Evolutionary conservation across 2,329 filamentous ascomycete genomes (phyloP).

Genomic region (Chaetomium olivaceum): DNA sequence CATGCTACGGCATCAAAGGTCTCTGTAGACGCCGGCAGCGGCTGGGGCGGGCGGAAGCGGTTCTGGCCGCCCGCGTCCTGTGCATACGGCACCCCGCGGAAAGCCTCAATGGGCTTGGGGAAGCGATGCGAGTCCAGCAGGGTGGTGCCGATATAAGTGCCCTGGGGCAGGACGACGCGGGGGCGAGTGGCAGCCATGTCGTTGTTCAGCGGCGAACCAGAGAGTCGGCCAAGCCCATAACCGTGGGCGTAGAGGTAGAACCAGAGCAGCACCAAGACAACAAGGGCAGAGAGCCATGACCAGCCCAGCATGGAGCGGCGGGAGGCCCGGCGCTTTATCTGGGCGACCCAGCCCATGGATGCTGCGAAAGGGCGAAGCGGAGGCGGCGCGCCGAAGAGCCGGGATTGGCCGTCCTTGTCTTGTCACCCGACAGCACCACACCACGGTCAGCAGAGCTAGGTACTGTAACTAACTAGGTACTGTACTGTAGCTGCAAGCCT

Average conservation of each 20-base stretch:
- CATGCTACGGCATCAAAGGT: slow-evolving; percentile 40
- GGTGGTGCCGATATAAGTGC: slow-evolving; percentile 44
- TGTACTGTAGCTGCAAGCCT: too few species aligned
- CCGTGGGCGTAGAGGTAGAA: slow-evolving; percentile 18
- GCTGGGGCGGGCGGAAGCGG: slow-evolving; percentile 48
- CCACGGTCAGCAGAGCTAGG: neutral
- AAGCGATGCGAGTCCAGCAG: slow-evolving; percentile 31
- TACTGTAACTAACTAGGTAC: too few species aligned
- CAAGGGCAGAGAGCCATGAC: slow-evolving; percentile 14
- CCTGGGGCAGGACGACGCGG: slow-evolving; percentile 41
- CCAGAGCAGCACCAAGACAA: slow-evolving; percentile 21
- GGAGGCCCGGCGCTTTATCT: slow-evolving; percentile 10
- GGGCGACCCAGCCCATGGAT: slow-evolving; percentile 2
- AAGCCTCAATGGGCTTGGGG: slow-evolving; percentile 48
- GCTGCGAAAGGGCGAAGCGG: neutral
- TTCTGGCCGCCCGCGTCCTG: slow-evolving; percentile 43
- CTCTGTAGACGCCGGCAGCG: slow-evolving; percentile 31
- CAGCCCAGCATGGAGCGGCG: slow-evolving; percentile 10
- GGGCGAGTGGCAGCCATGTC: slow-evolving; percentile 4
- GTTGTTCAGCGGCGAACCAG: neutral
- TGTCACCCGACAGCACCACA: neutral
- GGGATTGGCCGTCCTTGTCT: slow-evolving; percentile 3
- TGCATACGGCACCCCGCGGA: slow-evolving; percentile 53
- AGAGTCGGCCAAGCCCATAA: neutral
- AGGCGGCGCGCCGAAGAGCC: neutral